These are phyloP conservation scores for Catharanthus roseus DNA, from an alignment of 257 asterid genomes.

Conservation along the genomic window DNA sequence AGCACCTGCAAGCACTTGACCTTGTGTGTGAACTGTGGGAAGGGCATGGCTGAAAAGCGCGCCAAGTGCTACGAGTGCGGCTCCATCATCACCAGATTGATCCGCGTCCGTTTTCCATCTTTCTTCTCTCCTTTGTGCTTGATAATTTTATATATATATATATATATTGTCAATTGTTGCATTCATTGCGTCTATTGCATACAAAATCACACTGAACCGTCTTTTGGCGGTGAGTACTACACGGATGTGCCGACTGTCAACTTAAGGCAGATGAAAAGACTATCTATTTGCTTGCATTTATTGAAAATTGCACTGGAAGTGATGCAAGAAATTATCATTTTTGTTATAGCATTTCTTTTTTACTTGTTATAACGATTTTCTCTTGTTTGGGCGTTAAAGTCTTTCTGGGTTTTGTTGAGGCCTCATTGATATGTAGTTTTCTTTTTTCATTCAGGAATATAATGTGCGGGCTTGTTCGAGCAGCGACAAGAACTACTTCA, in stretches of 20 bases:
- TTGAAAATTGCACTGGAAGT: background rate
- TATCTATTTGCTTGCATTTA: background rate
- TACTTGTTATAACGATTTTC: too few relatives aligned
- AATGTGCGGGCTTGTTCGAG: constrained; percentile 79
- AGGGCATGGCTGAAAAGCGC: constrained; percentile 68
- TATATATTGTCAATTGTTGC: too few relatives aligned
- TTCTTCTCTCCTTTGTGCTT: background rate
- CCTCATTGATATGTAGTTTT: background rate
- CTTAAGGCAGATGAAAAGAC: background rate
- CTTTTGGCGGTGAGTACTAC: background rate
- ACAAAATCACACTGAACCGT: background rate
- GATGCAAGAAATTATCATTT: background rate
- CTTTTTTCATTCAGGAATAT: constrained; percentile 52
- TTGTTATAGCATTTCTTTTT: background rate
- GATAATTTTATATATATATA: too few relatives aligned
- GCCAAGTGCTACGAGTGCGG: constrained; percentile 81
- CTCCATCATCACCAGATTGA: constrained; percentile 60
- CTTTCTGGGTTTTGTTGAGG: constrained; percentile 1
- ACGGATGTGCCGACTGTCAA: background rate
- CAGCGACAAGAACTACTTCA: constrained; percentile 74
- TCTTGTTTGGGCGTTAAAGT: background rate
- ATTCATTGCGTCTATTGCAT: background rate
- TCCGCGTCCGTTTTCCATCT: constrained; percentile 46
- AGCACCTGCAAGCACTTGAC: constrained; percentile 91
- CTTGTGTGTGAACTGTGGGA: constrained; percentile 75